A percentile compares a stretch with the other conserved stretches of the same genome.
These are phyloP conservation scores for Acer campestre DNA, from an alignment of 345 rosid genomes.

Conservation along the genomic window DNA sequence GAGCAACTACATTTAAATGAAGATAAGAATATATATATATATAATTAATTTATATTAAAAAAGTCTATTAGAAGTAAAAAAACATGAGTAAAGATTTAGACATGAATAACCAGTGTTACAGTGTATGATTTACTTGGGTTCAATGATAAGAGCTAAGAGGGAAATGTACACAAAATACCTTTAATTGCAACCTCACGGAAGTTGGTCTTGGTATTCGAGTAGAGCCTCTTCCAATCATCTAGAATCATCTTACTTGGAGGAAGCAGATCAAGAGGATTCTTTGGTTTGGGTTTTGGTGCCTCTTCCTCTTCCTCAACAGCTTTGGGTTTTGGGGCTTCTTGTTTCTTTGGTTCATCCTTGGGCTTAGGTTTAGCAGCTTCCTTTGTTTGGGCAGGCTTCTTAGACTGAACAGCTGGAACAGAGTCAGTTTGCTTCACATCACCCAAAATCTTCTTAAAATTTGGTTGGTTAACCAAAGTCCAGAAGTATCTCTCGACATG, in stretches of 20 bases:
- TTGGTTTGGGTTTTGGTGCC: constrained; percentile 80
- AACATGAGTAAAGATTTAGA: too few species aligned
- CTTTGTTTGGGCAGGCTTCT: constrained; percentile 68
- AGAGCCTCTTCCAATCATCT: constrained; percentile 99
- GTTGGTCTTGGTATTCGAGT: constrained; percentile 92
- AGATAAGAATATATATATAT: too few species aligned
- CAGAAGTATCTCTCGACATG: constrained; percentile 98
- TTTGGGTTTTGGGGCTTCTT: constrained; percentile 44
- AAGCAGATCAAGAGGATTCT: constrained; percentile 91
- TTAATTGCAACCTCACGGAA: constrained; percentile 96
- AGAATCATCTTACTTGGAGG: constrained; percentile 94
- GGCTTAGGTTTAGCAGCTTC: constrained; percentile 68
- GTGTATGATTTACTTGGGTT: too few species aligned
- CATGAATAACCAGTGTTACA: neutral
- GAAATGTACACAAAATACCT: constrained; percentile 42
- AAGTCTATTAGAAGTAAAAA: too few species aligned
- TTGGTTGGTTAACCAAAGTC: constrained; percentile 94
- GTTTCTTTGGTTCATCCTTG: constrained; percentile 70
- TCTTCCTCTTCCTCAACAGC: constrained; percentile 54
- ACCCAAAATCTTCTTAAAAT: constrained; percentile 76
- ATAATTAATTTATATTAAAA: too few species aligned
- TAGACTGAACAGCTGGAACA: constrained; percentile 55
- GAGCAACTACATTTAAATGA: too few species aligned
- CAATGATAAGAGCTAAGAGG: too few species aligned
- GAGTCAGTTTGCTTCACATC: constrained; percentile 81